Conservation (phyloP, 129 eudicot species). For the Flaveria linearis region DNA sequence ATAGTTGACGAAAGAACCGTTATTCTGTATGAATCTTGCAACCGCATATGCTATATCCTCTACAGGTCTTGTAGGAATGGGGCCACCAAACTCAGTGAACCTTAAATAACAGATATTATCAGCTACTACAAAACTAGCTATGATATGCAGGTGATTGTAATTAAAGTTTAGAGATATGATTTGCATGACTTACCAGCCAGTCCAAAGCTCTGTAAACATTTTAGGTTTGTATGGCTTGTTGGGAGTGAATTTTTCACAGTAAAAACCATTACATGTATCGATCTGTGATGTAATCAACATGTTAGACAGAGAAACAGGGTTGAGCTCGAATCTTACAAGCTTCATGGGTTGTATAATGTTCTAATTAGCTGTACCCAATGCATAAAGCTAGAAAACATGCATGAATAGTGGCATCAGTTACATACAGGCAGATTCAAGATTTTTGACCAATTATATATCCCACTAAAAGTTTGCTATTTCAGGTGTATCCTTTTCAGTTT, state of each 20-base stretch:
- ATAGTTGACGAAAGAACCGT: constrained; percentile 78
- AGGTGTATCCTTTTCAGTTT: too few relatives aligned
- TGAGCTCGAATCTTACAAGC: too few relatives aligned
- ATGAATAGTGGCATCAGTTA: too few relatives aligned
- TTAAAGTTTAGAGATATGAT: not conserved
- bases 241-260: constrained; percentile 75
- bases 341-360: too few relatives aligned
- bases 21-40: constrained; percentile 74
- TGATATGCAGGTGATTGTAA: constrained; percentile 6
- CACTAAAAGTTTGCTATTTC: too few relatives aligned
- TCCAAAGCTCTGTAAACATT: constrained; percentile 94
- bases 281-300: constrained; percentile 52
- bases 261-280: constrained; percentile 94
- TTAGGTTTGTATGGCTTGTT: constrained; percentile 80
- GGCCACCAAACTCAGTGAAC: constrained; percentile 81
- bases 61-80: constrained; percentile 71
- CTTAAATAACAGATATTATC: constrained; percentile 22
- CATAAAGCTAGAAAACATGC: too few relatives aligned
- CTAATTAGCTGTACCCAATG: too few relatives aligned
- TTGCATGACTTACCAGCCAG: constrained; percentile 73
- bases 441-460: too few relatives aligned
- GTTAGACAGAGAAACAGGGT: too few relatives aligned
- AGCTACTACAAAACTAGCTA: not conserved
- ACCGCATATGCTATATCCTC: constrained; percentile 81
- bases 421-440: too few relatives aligned